These are phyloP conservation scores for Aspergillus caelatus DNA, from an alignment of 2,329 filamentous ascomycete species.

Conservation along the genomic window DNA sequence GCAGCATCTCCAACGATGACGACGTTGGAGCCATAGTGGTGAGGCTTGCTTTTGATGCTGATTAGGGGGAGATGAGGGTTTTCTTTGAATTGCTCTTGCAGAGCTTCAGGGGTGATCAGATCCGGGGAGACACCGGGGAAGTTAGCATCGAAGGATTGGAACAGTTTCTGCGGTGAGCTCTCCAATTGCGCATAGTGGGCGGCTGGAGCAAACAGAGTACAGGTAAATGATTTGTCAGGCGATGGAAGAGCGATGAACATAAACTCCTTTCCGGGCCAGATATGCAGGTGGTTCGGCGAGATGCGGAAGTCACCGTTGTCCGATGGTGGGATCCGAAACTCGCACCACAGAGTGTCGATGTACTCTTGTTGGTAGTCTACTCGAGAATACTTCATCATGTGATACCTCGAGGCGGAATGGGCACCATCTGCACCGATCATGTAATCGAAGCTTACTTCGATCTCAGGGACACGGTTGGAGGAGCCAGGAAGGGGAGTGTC, in stretches of 20 bases:
- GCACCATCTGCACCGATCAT: slow-evolving; percentile 95
- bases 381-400: slow-evolving; percentile 91
- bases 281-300: slow-evolving; percentile 91
- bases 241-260: slow-evolving; percentile 98
- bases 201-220: slow-evolving; percentile 85
- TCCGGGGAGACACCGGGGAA: slow-evolving; percentile 80
- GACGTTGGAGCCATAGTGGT: slow-evolving; percentile 75
- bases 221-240: slow-evolving; percentile 90
- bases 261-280: slow-evolving; percentile 90
- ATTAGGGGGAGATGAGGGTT: slow-evolving; percentile 94
- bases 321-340: slow-evolving; percentile 76
- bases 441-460: slow-evolving; percentile 85
- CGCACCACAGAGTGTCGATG: slow-evolving; percentile 96
- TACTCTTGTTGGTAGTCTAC: slow-evolving; percentile 94
- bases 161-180: slow-evolving; percentile 65
- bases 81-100: slow-evolving; percentile 72
- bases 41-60: slow-evolving; percentile 87
- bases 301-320: slow-evolving; percentile 67
- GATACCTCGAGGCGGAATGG: slow-evolving; percentile 86
- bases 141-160: slow-evolving; percentile 80
- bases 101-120: slow-evolving; percentile 61
- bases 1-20: slow-evolving; percentile 93
- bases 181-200: slow-evolving; percentile 70
- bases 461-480: slow-evolving; percentile 62
- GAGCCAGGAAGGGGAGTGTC: slow-evolving; percentile 35